Evolutionary conservation across 2,329 filamentous ascomycete species (phyloP), one percentile per base, ranked within the genome.

Genomic region (Penicillium sp.): DNA sequence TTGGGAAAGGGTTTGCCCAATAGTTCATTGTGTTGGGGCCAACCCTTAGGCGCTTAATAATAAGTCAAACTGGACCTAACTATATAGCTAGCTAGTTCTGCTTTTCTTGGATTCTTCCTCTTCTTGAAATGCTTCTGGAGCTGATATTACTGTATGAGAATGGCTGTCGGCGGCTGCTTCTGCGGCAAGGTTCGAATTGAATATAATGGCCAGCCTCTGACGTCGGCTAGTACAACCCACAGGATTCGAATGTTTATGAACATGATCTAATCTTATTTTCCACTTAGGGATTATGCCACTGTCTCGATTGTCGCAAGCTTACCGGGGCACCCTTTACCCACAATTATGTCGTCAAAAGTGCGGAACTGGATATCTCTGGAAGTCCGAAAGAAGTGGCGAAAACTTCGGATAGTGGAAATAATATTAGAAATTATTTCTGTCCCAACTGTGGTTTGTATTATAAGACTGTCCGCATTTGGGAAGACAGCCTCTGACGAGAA

Each of bases 271-370:
- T n/a, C 31, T 50, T 20, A 30, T 41, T 25, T 10, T 19, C 10
- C 4, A n/a, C 10, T 18, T 19, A 68, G 64, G 65, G 36, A 15
- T 38, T 68, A 15, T 68, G 65, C 37, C 60, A 68, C 50, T 68
- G 65, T 41, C 20, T 36, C n/a, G 65, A 67, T 41, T 69, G 65
- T 50, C 62, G 65, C 38, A 68, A 68, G 43, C 52, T 68, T 3
- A 62, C 61, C 1, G 63, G 64, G 1, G 32, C 43, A 3, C 42
- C 45, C n/a, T 67, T 51, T 36, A 53, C 50, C 19, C 61, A 59
- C 34, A 64, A 44, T 39, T 53, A 60, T n/a, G 37, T 66, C 15
- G 42, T 65, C 41, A 57, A 62, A 17, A 47, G 11, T 4, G 29
- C 45, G 1, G 53, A 64, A 4, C 39, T 68, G 19, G 51, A 55